Base-by-base conservation (phyloP, 164 flowering plant genomes). In the Liquidambar formosana region DNA sequence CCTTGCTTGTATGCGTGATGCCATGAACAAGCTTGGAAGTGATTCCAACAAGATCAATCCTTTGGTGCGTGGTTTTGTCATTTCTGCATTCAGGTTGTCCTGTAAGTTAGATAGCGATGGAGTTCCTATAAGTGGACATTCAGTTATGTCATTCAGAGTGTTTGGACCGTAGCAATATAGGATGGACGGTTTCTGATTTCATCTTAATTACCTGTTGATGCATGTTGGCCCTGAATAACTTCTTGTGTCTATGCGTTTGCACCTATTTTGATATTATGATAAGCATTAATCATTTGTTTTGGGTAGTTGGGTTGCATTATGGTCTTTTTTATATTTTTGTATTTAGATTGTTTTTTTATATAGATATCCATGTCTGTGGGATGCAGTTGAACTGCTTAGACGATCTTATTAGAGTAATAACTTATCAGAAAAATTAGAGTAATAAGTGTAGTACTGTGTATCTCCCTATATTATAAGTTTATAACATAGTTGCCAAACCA, bases 1-100 rank as follows among this genome's bases (percentile, higher is more conserved):
- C 75, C 95, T 94, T 43, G 97, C 97, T 21, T 87, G 91, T 59
- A 94, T 94, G 99, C 87, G 99, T 47, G 99, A 94, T 85, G 97
- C 99, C 16, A 92, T 94, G 99, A 88, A 85, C 83, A 90, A 71
- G n/a, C 97, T 93, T 63, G 97, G 93, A 18, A 82, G 96, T 73
- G 96, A 93, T 72, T 78, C 97, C 12, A 80, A 84, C 82, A 94
- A 90, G 85, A 94, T 94, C 73, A 94, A 94, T 71, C 99, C 99
- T 18, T 70, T 94, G 94, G 99, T 92, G 61, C 19, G 85, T 72
- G 3, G 25, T 18, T 1, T 61, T 44, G 19, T n/a, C 49, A 27
- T 51, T 8, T 53, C 6, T 13, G 51, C 33, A 15, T 46, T 0
- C 0, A 26, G 12, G 8, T 51, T 18, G 51, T 62, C 15, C 6